These are phyloP conservation scores for Cladophialophora carrionii DNA, from an alignment of 2,329 filamentous ascomycete genomes.

Conservation along the genomic window DNA sequence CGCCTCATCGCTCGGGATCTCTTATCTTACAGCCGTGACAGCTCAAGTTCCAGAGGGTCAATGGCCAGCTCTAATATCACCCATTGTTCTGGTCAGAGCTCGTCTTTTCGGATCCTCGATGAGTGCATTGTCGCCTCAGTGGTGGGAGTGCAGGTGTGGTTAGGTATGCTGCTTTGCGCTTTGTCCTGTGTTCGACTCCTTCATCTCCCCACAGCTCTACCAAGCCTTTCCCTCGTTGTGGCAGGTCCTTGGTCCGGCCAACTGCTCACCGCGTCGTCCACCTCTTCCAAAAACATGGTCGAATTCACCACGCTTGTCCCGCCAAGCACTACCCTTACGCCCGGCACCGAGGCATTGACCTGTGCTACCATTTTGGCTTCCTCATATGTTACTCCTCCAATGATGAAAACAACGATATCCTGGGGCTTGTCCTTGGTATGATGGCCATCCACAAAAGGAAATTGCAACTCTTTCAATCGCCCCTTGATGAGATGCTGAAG, in stretches of 20 bases:
- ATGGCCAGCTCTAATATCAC: background rate
- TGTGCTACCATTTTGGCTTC: conserved; percentile 96
- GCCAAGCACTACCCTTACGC: conserved; percentile 84
- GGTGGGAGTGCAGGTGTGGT: background rate
- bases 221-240: conserved; percentile 65
- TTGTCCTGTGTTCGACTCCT: background rate
- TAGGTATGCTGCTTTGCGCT: background rate
- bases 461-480: conserved; percentile 79
- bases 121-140: background rate
- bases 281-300: conserved; percentile 82
- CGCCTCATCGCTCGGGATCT: background rate
- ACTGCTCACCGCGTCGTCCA: conserved; percentile 80
- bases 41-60: too few relatives aligned
- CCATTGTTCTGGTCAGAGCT: background rate
- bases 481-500: conserved; percentile 94
- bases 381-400: conserved; percentile 93
- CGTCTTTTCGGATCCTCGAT: background rate
- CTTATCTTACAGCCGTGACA: background rate
- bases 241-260: conserved; percentile 74
- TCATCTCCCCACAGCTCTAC: conserved; percentile 47
- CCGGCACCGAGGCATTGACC: conserved; percentile 87
- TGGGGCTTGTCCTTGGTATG: conserved; percentile 93
- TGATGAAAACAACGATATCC: conserved; percentile 91
- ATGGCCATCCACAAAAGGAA: conserved; percentile 88
- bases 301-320: conserved; percentile 90